Evolutionary conservation across 208 protist species (phyloP), one percentile per base, ranked within the genome.

Genomic region (Hexamita inflata): DNA sequence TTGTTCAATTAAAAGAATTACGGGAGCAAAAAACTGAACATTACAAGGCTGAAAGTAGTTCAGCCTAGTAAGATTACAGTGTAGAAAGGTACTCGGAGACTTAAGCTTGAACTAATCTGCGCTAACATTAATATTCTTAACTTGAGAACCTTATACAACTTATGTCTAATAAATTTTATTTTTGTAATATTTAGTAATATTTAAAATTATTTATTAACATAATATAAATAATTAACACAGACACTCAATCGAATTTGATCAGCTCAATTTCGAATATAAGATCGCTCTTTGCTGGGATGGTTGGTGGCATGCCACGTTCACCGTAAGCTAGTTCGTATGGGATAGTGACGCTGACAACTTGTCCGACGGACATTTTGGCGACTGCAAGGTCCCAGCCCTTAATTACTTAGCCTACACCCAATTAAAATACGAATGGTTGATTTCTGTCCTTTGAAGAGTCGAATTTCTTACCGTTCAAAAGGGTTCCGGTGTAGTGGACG

Each of bases 401-500:
- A 29, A 80, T 80, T 9, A 80, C 78, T 13, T 32, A 30, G 30
- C 59, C 75, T 13, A 11, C 32, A 45, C 64, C 57, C 26, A 79
- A n/a, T 26, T 58, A 13, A 65, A 79, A 79, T n/a, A 32, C 57
- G 58, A 79, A 78, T 0, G 90, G 88, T 19, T 76, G 24, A 45
- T 40, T 39, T 40, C 80, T 39, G 34, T 81, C 75, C 29, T 58
- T 34, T 9, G 76, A 83, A 38, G 79, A 85, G 68, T 89, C 86
- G 49, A 89, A 89, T 59, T 84, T 81, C 1, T 49, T 82, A 24
- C 86, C 86, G 74, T 87, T 57, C 26, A 49, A 40, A 4, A 87
- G 74, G 19, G 80, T 85, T 45, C 84, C 84, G 24, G 77, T 84
- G 68, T 87, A 87, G 59, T 87, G 84, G 13, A 76, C 78, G 28